These are phyloP conservation scores for Paraurostyla sp. DNA, from an alignment of 73 alveolate species.

Conservation along the genomic window DNA sequence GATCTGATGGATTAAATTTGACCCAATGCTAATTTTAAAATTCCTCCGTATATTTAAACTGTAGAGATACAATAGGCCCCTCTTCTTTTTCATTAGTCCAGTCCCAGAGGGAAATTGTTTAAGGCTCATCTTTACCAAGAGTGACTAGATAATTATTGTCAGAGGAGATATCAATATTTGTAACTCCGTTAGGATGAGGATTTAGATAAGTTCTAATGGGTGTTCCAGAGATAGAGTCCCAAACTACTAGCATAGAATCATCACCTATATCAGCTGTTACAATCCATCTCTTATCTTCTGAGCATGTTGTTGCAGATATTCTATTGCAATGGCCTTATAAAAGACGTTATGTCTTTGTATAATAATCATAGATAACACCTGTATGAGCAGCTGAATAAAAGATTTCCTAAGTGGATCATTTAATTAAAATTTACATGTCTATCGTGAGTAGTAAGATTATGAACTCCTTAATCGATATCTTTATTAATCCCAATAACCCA, in stretches of 20 bases:
- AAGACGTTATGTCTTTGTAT: slow-evolving; percentile 90
- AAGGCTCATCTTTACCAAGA: slow-evolving; percentile 71
- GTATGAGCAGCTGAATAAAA: slow-evolving; percentile 99
- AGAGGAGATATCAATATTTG: slow-evolving; percentile 88
- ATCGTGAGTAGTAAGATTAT: slow-evolving; percentile 91
- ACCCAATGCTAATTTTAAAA: slow-evolving; percentile 69
- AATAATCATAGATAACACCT: slow-evolving; percentile 98
- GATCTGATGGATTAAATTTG: slow-evolving; percentile 69
- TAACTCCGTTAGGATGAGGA: slow-evolving; percentile 97
- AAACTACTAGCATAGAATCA: slow-evolving; percentile 96
- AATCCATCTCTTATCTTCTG: slow-evolving; percentile 91
- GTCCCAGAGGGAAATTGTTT: slow-evolving; percentile 77
- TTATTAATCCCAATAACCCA: slow-evolving; percentile 95
- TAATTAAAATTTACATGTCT: slow-evolving; percentile 56
- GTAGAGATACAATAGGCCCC: slow-evolving; percentile 66
- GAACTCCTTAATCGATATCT: slow-evolving; percentile 94
- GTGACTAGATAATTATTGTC: slow-evolving; percentile 69
- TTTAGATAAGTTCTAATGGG: slow-evolving; percentile 95
- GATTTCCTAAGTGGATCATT: slow-evolving; percentile 80
- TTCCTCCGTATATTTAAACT: slow-evolving; percentile 62
- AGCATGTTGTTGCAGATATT: slow-evolving; percentile 95
- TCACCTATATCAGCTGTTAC: slow-evolving; percentile 99
- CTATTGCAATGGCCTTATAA: slow-evolving; percentile 97
- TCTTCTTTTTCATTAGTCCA: slow-evolving; percentile 65
- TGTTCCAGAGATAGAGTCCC: slow-evolving; percentile 97